A percentile compares a stretch with the other conserved stretches of the same genome.
These are phyloP conservation scores for Termitomyces sp. DNA, from an alignment of 768 basidiomycete species.

Conservation along the genomic window DNA sequence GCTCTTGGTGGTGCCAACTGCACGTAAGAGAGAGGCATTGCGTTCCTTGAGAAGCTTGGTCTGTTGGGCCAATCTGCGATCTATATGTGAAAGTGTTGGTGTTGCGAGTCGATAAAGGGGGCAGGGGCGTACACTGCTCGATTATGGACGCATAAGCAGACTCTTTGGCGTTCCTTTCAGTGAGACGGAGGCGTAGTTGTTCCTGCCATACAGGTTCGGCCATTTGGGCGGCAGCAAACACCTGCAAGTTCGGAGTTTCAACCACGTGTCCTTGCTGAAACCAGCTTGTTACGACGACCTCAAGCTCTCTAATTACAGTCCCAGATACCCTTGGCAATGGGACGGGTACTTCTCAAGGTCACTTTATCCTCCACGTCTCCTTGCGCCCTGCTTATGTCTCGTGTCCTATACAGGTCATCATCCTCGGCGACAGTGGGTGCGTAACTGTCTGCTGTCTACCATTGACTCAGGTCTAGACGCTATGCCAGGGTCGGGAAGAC, in stretches of 20 bases:
- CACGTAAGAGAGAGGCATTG: constrained; percentile 83
- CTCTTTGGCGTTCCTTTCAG: constrained; percentile 80
- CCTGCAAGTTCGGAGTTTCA: constrained; percentile 35
- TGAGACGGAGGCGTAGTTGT: constrained; percentile 68
- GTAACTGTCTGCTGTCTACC: constrained; percentile 25
- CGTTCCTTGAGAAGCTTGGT: constrained; percentile 89
- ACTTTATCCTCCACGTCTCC: constrained; percentile 2
- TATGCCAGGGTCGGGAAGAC: constrained; percentile 89
- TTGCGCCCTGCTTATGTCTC: neutral
- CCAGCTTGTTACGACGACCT: constrained; percentile 17
- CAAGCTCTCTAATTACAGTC: constrained; percentile 17
- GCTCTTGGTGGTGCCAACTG: constrained; percentile 67
- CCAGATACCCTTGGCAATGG: constrained; percentile 44
- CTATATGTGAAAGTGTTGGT: constrained; percentile 34
- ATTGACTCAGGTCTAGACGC: constrained; percentile 7
- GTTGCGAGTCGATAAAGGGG: neutral
- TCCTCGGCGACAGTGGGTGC: constrained; percentile 95
- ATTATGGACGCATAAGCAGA: constrained; percentile 80
- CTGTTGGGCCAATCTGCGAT: constrained; percentile 88
- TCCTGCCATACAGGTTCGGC: constrained; percentile 86
- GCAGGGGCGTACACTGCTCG: constrained; percentile 75
- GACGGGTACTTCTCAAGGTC: constrained; percentile 85
- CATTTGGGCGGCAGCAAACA: constrained; percentile 38
- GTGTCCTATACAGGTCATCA: constrained; percentile 72
- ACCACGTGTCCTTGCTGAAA: constrained; percentile 25